phyloP scores from a whole-genome alignment of 768 basidiomycete species.

The Mycena sanguinolenta region DNA sequence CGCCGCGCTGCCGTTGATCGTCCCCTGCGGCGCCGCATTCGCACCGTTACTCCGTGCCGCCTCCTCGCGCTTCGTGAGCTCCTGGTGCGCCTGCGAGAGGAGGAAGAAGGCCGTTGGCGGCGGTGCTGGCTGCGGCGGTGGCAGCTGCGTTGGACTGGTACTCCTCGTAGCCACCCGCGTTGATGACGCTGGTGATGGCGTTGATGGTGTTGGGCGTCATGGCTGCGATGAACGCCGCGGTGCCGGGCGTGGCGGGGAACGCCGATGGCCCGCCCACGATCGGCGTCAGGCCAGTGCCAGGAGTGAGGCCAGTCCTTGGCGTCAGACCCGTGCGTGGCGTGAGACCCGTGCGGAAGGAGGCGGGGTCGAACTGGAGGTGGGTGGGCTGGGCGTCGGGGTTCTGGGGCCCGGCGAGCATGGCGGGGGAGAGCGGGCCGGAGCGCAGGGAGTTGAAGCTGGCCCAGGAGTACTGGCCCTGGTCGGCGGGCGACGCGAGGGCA shows the following conservation, averaged over 20 bases:
- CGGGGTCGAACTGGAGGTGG: constrained; percentile 75
- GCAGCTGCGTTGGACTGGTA: constrained; percentile 65
- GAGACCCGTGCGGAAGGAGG: constrained; percentile 85
- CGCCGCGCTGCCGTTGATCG: constrained; percentile 14
- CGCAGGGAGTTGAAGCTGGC: constrained; percentile 83
- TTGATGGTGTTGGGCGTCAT: constrained; percentile 84
- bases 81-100: constrained; percentile 95
- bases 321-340: constrained; percentile 91
- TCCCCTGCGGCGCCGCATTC: constrained; percentile 32
- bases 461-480: constrained; percentile 76
- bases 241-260: constrained; percentile 91
- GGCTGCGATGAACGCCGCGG: constrained; percentile 89
- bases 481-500: constrained; percentile 80
- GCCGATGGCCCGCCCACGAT: constrained; percentile 79
- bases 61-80: constrained; percentile 95
- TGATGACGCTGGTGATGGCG: constrained; percentile 85
- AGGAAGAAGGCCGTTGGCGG: constrained; percentile 95
- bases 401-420: constrained; percentile 94
- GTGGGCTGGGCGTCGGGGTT: constrained; percentile 49
- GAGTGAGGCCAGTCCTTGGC: constrained; percentile 86
- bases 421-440: constrained; percentile 93
- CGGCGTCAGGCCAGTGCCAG: constrained; percentile 82
- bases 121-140: constrained; percentile 50
- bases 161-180: constrained; percentile 64
- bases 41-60: constrained; percentile 53